Evolutionary conservation across 139 green algal genomes (phyloP), one percentile per base, ranked within the genome.

Genomic region (Dunaliella primolecta): DNA sequence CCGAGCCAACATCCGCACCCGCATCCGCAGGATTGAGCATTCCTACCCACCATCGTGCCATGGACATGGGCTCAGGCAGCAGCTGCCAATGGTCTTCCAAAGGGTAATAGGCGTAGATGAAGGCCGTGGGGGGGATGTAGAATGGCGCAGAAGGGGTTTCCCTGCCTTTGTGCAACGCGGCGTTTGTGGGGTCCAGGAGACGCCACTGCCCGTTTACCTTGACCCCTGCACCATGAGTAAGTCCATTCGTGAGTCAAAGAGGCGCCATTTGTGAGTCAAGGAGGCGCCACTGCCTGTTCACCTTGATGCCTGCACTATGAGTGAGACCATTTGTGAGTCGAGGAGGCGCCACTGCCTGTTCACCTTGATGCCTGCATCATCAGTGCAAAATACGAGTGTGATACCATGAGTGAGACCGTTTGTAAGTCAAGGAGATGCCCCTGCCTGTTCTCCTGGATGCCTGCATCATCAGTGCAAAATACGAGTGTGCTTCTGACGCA

Each of bases 341-440:
- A 95, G 56, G 78, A 95, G 84, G 46, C 92, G 84, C 92, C 92
- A 95, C 1, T 81, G 75, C 24, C 90, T 88, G 35, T 89, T 87
- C 30, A 92, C 88, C 70, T 91, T 89, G 36, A 88, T 86, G 56
- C 56, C 56, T 72, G 56, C 56, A 20, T n/a, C n/a, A n/a, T n/a
- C n/a, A n/a, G n/a, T n/a, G n/a, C n/a, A n/a, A n/a, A n/a, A n/a
- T n/a, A n/a, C n/a, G n/a, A n/a, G n/a, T n/a, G n/a, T n/a, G n/a
- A n/a, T n/a, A n/a, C 20, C 56, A 72, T 20, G 56, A 23, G 56
- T 20, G 56, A n/a, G n/a, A n/a, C 85, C n/a, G 75, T 79, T 7
- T 84, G 75, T n/a, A 85, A 84, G 85, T 95, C 92, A n/a, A 95
- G 56, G 78, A 95, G 84, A 46, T 90, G 84, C 92, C 92, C 93